These are phyloP conservation scores for Luvunga scandens DNA, from an alignment of 345 rosid genomes.

Conservation along the genomic window DNA sequence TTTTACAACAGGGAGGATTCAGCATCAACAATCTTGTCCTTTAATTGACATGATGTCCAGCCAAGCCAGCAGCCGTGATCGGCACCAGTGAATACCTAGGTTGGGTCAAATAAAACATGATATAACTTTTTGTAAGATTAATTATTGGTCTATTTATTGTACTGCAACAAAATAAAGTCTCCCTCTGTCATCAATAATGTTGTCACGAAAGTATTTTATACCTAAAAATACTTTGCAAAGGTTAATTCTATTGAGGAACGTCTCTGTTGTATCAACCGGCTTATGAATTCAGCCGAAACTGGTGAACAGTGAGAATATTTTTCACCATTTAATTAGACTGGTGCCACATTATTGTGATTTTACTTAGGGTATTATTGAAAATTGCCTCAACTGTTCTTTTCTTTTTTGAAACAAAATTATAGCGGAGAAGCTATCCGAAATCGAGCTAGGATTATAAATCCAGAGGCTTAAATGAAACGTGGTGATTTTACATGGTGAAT, in stretches of 20 bases:
- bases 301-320: not conserved
- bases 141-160: not conserved
- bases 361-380: not conserved
- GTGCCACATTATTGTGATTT: not conserved
- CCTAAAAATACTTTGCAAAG: not conserved
- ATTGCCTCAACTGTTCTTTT: no score
- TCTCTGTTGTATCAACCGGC: not conserved
- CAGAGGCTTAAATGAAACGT: no score
- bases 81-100: not conserved
- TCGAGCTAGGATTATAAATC: no score
- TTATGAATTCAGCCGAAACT: not conserved
- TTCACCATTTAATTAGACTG: not conserved
- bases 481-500: no score
- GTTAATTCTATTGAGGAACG: not conserved
- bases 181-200: not conserved
- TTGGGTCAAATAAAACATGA: conserved; percentile 10
- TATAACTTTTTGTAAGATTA: not conserved
- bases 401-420: no score
- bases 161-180: not conserved
- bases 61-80: not conserved
- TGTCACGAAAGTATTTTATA: not conserved
- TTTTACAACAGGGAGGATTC: not conserved
- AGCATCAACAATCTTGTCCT: not conserved
- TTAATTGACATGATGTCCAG: not conserved
- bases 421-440: no score